Conservation (phyloP, 768 basidiomycete species). For the Boletus tomentosulus region DNA sequence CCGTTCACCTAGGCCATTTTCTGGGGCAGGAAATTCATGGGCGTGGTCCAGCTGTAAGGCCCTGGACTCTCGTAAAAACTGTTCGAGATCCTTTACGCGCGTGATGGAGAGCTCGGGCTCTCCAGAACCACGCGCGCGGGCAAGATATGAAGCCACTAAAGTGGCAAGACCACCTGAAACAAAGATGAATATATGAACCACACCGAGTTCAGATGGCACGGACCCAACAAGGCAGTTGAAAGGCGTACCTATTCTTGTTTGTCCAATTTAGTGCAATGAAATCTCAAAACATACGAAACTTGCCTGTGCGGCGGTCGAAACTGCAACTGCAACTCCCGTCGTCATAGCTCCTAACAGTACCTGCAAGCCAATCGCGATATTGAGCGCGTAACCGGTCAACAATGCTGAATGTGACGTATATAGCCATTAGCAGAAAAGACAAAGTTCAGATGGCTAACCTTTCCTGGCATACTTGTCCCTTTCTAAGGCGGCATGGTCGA, state of each 20-base stretch:
- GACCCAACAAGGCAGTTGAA: constrained; percentile 38
- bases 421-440: constrained; percentile 1
- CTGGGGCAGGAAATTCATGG: constrained; percentile 23
- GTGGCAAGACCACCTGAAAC: constrained; percentile 58
- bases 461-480: constrained; percentile 43
- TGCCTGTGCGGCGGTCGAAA: constrained; percentile 40
- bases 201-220: constrained; percentile 7
- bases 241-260: constrained; percentile 31
- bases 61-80: constrained; percentile 59
- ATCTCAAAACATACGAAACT: constrained; percentile 5
- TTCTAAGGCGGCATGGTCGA: constrained; percentile 44
- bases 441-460: constrained; percentile 32
- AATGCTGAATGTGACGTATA: constrained; percentile 23
- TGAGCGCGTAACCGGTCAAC: constrained; percentile 32
- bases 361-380: constrained; percentile 56
- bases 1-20: constrained; percentile 7
- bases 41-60: constrained; percentile 60
- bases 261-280: neutral
- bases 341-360: constrained; percentile 63
- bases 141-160: constrained; percentile 69
- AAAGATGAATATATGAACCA: neutral
- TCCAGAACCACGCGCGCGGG: constrained; percentile 61
- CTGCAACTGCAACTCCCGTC: constrained; percentile 55
- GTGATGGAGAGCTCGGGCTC: constrained; percentile 62
- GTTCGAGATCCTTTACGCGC: constrained; percentile 57